These are phyloP conservation scores for Cenchrus fungigraminus DNA, from an alignment of 176 grass and related monocot genomes.

Conservation along the genomic window DNA sequence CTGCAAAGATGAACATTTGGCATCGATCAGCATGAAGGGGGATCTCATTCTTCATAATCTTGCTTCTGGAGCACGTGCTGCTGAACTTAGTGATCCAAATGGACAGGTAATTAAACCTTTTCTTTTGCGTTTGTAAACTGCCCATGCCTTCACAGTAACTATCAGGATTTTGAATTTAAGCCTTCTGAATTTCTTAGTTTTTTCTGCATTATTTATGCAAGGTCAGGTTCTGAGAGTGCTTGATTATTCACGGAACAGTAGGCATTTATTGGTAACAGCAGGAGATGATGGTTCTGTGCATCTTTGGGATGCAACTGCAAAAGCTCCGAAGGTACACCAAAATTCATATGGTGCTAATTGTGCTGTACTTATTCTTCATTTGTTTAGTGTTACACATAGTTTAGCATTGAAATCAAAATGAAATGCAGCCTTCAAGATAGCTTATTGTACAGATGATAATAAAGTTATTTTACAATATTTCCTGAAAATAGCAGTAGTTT, in stretches of 20 bases:
- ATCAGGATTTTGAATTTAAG: slow-evolving; percentile 22
- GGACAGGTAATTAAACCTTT: slow-evolving; percentile 66
- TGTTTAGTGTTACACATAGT: slow-evolving; percentile 23
- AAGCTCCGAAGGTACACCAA: slow-evolving; percentile 79
- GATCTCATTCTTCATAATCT: slow-evolving; percentile 99
- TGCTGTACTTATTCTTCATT: slow-evolving; percentile 26
- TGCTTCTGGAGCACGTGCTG: slow-evolving; percentile 88
- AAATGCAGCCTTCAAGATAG: background rate
- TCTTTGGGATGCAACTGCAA: slow-evolving; percentile 96
- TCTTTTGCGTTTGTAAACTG: slow-evolving; percentile 28
- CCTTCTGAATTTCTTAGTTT: slow-evolving; percentile 37
- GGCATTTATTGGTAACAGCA: slow-evolving; percentile 86
- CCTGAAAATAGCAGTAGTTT: background rate
- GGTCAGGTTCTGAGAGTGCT: slow-evolving; percentile 91
- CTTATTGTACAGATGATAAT: slow-evolving; percentile 11
- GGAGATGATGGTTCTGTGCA: slow-evolving; percentile 99
- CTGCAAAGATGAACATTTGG: slow-evolving; percentile 95
- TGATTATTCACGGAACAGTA: slow-evolving; percentile 89
- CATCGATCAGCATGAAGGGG: slow-evolving; percentile 91
- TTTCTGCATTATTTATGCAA: slow-evolving; percentile 49
- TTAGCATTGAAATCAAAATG: background rate
- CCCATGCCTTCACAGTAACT: background rate
- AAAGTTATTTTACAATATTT: slow-evolving; percentile 10
- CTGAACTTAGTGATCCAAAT: slow-evolving; percentile 98
- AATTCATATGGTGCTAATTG: slow-evolving; percentile 10